Conservation (phyloP, 2,329 filamentous ascomycete genomes). For the Beauveria medogensis region DNA sequence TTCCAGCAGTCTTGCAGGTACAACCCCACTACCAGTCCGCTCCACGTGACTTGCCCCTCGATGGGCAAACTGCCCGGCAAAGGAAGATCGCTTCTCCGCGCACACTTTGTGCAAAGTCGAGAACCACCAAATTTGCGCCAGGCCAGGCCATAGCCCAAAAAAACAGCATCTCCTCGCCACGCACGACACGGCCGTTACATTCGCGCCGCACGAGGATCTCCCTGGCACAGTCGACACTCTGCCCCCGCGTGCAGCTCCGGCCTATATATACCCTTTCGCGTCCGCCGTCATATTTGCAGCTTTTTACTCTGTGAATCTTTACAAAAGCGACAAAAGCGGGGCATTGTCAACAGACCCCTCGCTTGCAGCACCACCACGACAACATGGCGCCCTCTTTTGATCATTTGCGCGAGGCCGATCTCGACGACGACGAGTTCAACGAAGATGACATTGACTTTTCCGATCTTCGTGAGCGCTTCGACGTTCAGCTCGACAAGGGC, state of each 20-base stretch:
- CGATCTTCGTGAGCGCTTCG: slow-evolving; percentile 87
- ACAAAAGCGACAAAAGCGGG: slow-evolving; percentile 23
- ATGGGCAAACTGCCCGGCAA: slow-evolving; percentile 20
- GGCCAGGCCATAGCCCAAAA: slow-evolving; percentile 9
- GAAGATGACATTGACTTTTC: slow-evolving; percentile 93
- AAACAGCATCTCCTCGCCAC: slow-evolving; percentile 16
- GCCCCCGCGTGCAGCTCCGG: not conserved
- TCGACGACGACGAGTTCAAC: slow-evolving; percentile 77
- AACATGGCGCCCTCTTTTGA: slow-evolving; percentile 89
- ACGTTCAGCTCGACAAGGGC: slow-evolving; percentile 91
- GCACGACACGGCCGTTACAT: slow-evolving; percentile 19
- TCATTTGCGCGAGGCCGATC: slow-evolving; percentile 82
- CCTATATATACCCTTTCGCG: not conserved
- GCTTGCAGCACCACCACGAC: slow-evolving; percentile 26
- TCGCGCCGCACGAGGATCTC: slow-evolving; percentile 8
- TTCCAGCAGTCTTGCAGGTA: slow-evolving; percentile 8
- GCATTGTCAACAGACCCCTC: slow-evolving; percentile 28
- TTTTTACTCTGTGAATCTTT: not conserved
- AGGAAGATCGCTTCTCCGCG: slow-evolving; percentile 32
- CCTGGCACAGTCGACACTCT: slow-evolving; percentile 7
- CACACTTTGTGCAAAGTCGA: slow-evolving; percentile 29
- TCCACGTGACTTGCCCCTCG: slow-evolving; percentile 36
- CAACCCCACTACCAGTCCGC: slow-evolving; percentile 1
- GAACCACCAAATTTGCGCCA: slow-evolving; percentile 32
- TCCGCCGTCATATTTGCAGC: not conserved